These are phyloP conservation scores for Brassica hybrid DNA, from an alignment of 441 rosid species.

Conservation along the genomic window DNA sequence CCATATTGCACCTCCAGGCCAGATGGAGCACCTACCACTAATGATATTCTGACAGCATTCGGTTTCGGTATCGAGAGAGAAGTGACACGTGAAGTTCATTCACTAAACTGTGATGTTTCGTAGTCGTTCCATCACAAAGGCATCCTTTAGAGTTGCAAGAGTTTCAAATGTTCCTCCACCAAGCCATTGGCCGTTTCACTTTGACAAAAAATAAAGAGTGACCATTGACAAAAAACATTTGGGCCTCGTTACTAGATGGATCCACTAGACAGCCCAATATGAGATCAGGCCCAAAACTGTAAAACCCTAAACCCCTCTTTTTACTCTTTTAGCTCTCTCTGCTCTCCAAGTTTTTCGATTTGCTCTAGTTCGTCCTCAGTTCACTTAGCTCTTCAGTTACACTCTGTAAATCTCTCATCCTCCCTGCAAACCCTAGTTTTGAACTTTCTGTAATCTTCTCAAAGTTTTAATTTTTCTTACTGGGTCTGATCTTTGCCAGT, in stretches of 20 bases:
- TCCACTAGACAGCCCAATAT: constrained; percentile 17
- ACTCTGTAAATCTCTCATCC: constrained; percentile 20
- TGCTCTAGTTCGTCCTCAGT: too few species aligned
- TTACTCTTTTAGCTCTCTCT: too few species aligned
- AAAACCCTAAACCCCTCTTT: constrained; percentile 6
- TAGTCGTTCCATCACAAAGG: background rate
- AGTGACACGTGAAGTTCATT: background rate
- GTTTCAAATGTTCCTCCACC: background rate
- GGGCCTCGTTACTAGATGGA: constrained; percentile 7
- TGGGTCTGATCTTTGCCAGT: constrained; percentile 15
- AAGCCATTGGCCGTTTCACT: too few species aligned
- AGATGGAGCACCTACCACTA: background rate
- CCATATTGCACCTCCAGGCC: too few species aligned
- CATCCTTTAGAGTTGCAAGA: background rate
- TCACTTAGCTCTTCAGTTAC: background rate
- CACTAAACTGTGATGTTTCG: background rate
- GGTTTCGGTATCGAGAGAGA: background rate
- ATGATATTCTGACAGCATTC: background rate
- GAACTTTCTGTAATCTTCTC: background rate
- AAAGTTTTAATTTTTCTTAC: constrained; percentile 2
- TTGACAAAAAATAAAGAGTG: background rate
- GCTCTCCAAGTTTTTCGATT: too few species aligned
- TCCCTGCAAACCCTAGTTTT: background rate
- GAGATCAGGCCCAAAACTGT: background rate
- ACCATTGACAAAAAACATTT: background rate